A percentile compares a stretch with the other conserved stretches of the same genome.
phyloP scores from a whole-genome alignment of 257 asterid species.

The Anisodus tanguticus region DNA sequence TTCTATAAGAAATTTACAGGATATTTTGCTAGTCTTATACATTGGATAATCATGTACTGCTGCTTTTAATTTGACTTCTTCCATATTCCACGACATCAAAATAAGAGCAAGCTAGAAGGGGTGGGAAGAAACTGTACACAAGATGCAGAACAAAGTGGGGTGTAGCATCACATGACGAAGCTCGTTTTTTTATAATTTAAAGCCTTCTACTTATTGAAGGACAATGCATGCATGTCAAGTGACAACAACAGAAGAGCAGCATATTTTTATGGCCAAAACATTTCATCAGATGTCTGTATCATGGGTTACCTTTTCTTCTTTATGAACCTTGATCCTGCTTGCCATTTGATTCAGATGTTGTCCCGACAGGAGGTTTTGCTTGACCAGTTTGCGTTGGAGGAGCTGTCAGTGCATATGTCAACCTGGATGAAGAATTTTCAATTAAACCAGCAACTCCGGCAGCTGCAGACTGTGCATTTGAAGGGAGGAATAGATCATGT shows the following conservation, averaged over 20 bases:
- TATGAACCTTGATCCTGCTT: constrained; percentile 39
- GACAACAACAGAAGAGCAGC: constrained; percentile 3
- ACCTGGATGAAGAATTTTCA: constrained; percentile 79
- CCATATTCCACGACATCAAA: neutral
- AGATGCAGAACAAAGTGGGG: neutral
- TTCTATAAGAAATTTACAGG: constrained; percentile 19
- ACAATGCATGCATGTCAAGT: constrained; percentile 1
- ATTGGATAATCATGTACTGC: constrained; percentile 15
- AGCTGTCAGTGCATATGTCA: constrained; percentile 82
- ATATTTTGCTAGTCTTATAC: neutral
- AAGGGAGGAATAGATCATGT: constrained; percentile 96
- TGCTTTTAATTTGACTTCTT: constrained; percentile 17
- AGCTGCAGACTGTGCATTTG: constrained; percentile 95
- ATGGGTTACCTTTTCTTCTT: neutral
- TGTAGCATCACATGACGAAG: neutral
- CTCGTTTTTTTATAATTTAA: neutral
- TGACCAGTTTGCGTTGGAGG: constrained; percentile 67
- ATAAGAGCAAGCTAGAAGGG: neutral
- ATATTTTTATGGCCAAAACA: neutral
- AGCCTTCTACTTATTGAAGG: neutral
- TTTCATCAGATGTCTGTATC: neutral
- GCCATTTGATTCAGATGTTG: constrained; percentile 56
- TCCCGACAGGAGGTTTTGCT: constrained; percentile 46
- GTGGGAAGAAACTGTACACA: constrained; percentile 22
- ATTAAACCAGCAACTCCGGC: constrained; percentile 99